Conservation (phyloP, 805 yeast species). For the Saturnispora zaruensis region DNA sequence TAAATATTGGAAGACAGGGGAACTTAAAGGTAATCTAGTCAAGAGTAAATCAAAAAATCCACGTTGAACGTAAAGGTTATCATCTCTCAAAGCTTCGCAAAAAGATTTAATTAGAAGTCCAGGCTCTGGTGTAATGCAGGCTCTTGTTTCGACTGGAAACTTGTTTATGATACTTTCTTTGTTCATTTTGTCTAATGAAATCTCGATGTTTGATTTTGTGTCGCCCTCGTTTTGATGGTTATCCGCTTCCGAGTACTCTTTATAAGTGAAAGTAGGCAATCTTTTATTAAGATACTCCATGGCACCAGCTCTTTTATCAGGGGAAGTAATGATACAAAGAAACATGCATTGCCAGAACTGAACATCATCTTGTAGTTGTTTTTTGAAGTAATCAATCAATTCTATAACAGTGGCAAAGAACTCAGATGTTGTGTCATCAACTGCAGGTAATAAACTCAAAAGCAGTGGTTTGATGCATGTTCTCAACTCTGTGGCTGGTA, state of each 20-base stretch:
- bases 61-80: constrained; percentile 67
- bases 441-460: constrained; percentile 71
- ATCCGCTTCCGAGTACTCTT: neutral
- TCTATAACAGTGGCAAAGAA: constrained; percentile 53
- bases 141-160: constrained; percentile 37
- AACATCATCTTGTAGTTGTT: constrained; percentile 50
- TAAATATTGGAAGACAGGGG: constrained; percentile 43
- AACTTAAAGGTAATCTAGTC: constrained; percentile 55
- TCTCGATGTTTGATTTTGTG: neutral
- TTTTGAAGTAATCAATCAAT: constrained; percentile 52
- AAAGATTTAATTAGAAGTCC: constrained; percentile 73
- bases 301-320: constrained; percentile 79
- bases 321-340: constrained; percentile 63
- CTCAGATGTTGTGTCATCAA: constrained; percentile 90
- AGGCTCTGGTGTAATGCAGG: constrained; percentile 66
- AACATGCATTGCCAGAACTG: constrained; percentile 85
- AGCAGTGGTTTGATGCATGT: constrained; percentile 60
- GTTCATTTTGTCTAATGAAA: constrained; percentile 9
- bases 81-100: constrained; percentile 55
- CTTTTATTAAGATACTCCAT: constrained; percentile 62
- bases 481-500: constrained; percentile 43
- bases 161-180: constrained; percentile 19
- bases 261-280: constrained; percentile 47
- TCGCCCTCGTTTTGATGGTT: constrained; percentile 9
- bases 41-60: constrained; percentile 81